Evolutionary conservation across 1,284 basidiomycete species (phyloP).

Genomic region (Volvariella surrecta): DNA sequence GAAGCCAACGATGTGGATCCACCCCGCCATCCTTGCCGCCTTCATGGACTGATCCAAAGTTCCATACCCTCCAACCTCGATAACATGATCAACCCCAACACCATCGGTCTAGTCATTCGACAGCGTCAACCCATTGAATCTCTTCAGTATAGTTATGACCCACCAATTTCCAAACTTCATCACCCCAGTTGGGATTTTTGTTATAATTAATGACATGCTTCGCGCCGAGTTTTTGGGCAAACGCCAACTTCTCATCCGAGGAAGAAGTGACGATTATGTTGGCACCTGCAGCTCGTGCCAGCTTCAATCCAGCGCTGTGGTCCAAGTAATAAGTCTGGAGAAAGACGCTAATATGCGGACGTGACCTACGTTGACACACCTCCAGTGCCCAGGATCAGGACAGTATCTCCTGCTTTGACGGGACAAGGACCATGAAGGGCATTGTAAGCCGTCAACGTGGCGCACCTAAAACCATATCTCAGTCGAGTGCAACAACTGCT

Average conservation of each 20-base stretch:
- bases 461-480: constrained; percentile 23
- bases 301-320: constrained; percentile 38
- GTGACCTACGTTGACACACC: constrained; percentile 43
- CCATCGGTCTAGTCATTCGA: constrained; percentile 29
- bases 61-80: constrained; percentile 49
- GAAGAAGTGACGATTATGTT: constrained; percentile 53
- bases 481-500: not conserved
- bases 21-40: constrained; percentile 30
- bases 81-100: constrained; percentile 46
- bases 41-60: constrained; percentile 36
- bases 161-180: constrained; percentile 37
- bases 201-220: constrained; percentile 52
- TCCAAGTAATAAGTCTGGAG: not conserved
- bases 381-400: constrained; percentile 49
- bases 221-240: constrained; percentile 37
- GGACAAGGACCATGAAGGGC: constrained; percentile 32
- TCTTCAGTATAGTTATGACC: too few species aligned
- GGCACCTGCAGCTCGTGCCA: constrained; percentile 49
- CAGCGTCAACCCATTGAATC: constrained; percentile 7
- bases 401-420: constrained; percentile 36
- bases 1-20: constrained; percentile 39
- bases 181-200: constrained; percentile 44
- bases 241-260: constrained; percentile 48
- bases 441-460: constrained; percentile 44
- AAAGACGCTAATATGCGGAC: not conserved